Base-by-base conservation (phyloP, 2,329 filamentous ascomycete species). In the Xylariaceae sp. region DNA sequence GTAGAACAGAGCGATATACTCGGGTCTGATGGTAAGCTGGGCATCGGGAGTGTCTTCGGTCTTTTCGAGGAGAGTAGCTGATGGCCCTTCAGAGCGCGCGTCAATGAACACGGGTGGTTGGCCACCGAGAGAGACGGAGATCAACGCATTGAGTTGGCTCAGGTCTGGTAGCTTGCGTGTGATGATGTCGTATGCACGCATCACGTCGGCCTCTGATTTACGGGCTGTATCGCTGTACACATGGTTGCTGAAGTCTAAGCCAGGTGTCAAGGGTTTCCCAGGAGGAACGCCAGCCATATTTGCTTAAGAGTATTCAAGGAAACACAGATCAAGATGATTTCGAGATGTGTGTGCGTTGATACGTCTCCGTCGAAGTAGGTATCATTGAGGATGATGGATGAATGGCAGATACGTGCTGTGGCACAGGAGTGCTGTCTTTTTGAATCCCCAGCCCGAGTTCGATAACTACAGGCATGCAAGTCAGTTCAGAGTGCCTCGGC, bases 81-180 rank as follows among this genome's bases (percentile, higher is more conserved):
- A 26, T 26, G 6, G 22, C 11, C 6, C 22, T 4, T 45, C 42
- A 7, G 37, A 32, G 3, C 55, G 49, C 6, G 52, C 53, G 40
- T 57, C 56, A 22, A 59, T 43, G 41, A 52, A 57, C 37, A 59
- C 38, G 2, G 56, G 53, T 3, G 45, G 32, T 13, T 38, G 38
- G 18, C 44, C 48, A 18, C 47, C 50, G 39, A 55, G 44, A 12
- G 48, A 39, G 18, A 53, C 22, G 12, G 43, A 45, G 19, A 54
- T 32, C n/a, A 55, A 43, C 19, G 45, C 51, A 9, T 53, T 44
- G n/a, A 55, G 39, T 28, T 54, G 39, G 17, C 42, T 33, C n/a
- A 55, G 45, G 19, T 49, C 30, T 4, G 53, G 50, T 12, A 55
- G 40, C 24, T 53, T 55, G 37, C 52, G 45, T 34, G 44, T 42